Evolutionary conservation across 2,329 filamentous ascomycete genomes (phyloP), one percentile per base, ranked within the genome.

Genomic region (Berkeleyomyces rouxiae): DNA sequence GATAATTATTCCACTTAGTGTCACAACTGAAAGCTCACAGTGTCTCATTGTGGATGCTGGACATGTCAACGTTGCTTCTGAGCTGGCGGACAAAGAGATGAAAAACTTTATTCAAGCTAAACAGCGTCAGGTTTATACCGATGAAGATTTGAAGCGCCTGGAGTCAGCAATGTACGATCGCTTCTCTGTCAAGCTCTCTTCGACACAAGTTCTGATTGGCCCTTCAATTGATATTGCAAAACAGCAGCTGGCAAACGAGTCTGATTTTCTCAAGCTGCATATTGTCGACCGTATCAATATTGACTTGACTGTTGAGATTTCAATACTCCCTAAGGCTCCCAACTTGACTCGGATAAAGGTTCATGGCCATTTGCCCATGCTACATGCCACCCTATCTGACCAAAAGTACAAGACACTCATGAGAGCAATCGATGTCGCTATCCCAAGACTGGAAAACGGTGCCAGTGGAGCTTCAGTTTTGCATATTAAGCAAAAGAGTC

Each of bases 111-210:
- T 99, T 2, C 90, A 97, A 70, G 84, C 86, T 23, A 99, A 96
- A 70, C 90, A 97, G 70, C 87, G 84, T 62, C 86, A 91, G 63
- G 78, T 87, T 36, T 96, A 95, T 70, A 93, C 85, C 5, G 89
- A 95, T 11, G 85, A 92, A 65, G 95, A 99, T 70, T 90, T 90
- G 71, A 86, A 87, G 72, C 83, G 86, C 55, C 82, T 99, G 3
- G 90, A 97, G 71, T 88, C 87, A 13, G 79, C 96, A 68, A 95
- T 99, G 87, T 99, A 99, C 70, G 93, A 99, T 78, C 93, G 90
- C 62, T 99, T 99, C 72, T 78, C 90, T 49, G 82, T 99, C 68
- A 95, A 95, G 70, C 78, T 99, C 37, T 87, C 95, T 23, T 95
- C 92, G 0, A 99, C 93, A 0, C 93, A 99, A 72, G 84, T 99